Conservation (phyloP, 441 rosid genomes). For the Geranium incanum region DNA sequence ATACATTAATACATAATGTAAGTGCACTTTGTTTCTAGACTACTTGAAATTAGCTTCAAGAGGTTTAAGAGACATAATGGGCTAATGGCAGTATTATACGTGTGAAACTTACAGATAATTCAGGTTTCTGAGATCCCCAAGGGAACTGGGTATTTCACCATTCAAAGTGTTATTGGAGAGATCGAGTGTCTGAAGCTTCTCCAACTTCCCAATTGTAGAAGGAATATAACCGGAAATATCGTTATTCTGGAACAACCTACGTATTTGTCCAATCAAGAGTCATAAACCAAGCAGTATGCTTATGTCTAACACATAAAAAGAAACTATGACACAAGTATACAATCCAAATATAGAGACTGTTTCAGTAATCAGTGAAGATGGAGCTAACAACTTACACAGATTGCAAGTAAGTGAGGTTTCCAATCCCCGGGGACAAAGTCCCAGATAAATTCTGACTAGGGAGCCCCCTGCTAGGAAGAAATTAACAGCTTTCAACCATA, state of each 20-base stretch:
- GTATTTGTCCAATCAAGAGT: constrained; percentile 13
- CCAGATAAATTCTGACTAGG: constrained; percentile 95
- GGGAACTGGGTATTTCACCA: constrained; percentile 54
- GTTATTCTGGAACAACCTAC: constrained; percentile 82
- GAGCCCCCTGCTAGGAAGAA: constrained; percentile 47
- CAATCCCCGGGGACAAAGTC: constrained; percentile 80
- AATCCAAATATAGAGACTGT: background rate
- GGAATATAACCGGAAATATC: constrained; percentile 77
- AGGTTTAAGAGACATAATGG: background rate
- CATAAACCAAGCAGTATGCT: background rate
- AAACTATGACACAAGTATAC: background rate
- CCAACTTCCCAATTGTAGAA: constrained; percentile 56
- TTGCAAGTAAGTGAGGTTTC: constrained; percentile 84
- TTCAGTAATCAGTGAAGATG: background rate
- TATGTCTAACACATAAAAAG: background rate
- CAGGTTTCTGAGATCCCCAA: constrained; percentile 51
- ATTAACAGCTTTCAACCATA: constrained; percentile 15
- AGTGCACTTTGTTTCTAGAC: constrained; percentile 3
- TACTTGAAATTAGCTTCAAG: background rate
- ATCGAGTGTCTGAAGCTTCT: constrained; percentile 75
- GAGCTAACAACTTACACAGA: constrained; percentile 53
- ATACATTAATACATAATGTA: background rate
- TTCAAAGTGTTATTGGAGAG: constrained; percentile 68
- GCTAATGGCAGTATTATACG: background rate
- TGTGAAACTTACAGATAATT: constrained; percentile 59